Conservation (phyloP, 768 basidiomycete genomes). For the Mycena chlorophos region DNA sequence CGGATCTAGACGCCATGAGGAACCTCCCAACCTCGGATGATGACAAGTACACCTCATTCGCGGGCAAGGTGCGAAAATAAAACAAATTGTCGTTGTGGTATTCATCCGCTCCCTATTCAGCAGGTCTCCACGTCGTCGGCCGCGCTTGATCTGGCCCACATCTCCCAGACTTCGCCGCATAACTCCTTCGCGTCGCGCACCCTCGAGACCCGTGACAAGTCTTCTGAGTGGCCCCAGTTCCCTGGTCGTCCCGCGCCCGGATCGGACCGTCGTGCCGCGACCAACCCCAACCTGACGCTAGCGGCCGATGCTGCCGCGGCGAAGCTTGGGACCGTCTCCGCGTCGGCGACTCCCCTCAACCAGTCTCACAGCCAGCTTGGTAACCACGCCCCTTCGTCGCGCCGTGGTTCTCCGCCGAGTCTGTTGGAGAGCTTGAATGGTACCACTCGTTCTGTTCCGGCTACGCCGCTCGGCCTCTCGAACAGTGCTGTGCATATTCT, state of each 20-base stretch:
- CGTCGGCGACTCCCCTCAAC: conserved; percentile 62
- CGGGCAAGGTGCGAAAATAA: conserved; percentile 55
- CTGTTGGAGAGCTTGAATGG: conserved; percentile 59
- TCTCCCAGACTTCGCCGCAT: conserved; percentile 77
- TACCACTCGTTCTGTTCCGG: conserved; percentile 79
- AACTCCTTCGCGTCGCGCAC: conserved; percentile 54
- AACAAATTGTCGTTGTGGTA: not conserved
- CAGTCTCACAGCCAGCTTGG: conserved; percentile 60
- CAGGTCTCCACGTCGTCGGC: conserved; percentile 87
- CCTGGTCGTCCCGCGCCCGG: conserved; percentile 61
- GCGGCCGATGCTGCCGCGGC: conserved; percentile 48
- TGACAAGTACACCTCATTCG: conserved; percentile 74
- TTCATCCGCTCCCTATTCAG: conserved; percentile 4
- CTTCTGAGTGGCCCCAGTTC: conserved; percentile 96
- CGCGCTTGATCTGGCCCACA: conserved; percentile 88
- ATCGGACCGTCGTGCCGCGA: conserved; percentile 68
- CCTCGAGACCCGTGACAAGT: conserved; percentile 63
- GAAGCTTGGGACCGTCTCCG: conserved; percentile 52
- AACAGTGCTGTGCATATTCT: conserved; percentile 50
- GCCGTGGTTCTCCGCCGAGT: conserved; percentile 73
- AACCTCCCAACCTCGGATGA: conserved; percentile 86
- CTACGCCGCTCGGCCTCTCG: conserved; percentile 69
- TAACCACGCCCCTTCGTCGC: conserved; percentile 50
- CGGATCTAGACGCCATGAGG: conserved; percentile 74
- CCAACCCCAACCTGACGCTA: conserved; percentile 69